phyloP scores from a whole-genome alignment of 108 stramenopile species.

The Seminavis robusta region DNA sequence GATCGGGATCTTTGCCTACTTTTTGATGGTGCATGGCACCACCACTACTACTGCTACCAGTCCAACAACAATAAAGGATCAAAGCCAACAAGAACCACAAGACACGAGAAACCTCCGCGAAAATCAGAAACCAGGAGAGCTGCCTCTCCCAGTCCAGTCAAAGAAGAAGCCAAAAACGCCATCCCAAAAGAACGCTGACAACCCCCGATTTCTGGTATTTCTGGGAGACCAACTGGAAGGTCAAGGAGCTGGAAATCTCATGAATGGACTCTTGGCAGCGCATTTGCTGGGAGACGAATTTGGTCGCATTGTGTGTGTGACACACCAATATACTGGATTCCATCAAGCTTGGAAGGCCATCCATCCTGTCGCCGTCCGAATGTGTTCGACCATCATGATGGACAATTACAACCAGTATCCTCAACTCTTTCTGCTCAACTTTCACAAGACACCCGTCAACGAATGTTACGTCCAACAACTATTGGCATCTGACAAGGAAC shows the following conservation, averaged over 20 bases:
- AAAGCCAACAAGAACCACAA: too few species aligned
- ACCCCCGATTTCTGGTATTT: too few species aligned
- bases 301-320: constrained; percentile 41
- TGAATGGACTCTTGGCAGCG: constrained; percentile 40
- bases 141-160: too few species aligned
- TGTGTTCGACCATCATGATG: constrained; percentile 2
- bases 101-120: too few species aligned
- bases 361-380: neutral
- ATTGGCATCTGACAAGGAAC: constrained; percentile 2
- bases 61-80: too few species aligned
- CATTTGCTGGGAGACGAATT: constrained; percentile 46
- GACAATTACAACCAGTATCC: neutral
- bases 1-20: too few species aligned
- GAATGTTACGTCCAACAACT: constrained; percentile 29
- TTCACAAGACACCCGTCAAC: constrained; percentile 7
- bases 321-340: neutral
- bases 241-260: constrained; percentile 47
- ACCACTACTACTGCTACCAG: too few species aligned
- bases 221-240: too few species aligned
- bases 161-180: too few species aligned
- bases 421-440: neutral
- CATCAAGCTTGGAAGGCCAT: neutral
- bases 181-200: too few species aligned
- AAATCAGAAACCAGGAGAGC: too few species aligned
- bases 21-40: too few species aligned